Evolutionary conservation across 768 basidiomycete genomes (phyloP).

Genomic region (Boletus rufocinnamomeus): DNA sequence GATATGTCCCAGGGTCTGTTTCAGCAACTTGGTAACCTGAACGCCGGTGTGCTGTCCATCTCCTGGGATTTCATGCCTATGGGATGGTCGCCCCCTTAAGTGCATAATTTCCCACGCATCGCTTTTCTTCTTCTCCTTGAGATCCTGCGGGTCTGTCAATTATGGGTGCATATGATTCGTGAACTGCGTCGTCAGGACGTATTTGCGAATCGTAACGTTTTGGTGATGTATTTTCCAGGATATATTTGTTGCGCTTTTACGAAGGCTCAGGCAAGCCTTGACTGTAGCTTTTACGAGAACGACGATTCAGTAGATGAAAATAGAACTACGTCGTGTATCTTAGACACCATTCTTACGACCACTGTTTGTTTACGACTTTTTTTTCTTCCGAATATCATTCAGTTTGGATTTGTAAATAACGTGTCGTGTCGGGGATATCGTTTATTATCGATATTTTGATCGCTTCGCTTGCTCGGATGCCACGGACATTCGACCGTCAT

Average conservation of each 20-base stretch:
- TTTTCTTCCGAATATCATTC: conserved; percentile 4
- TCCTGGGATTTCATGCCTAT: conserved; percentile 61
- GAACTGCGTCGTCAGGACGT: conserved; percentile 22
- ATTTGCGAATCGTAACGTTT: conserved; percentile 16
- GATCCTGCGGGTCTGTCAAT: conserved; percentile 10
- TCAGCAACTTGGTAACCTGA: conserved; percentile 48
- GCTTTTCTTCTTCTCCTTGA: conserved; percentile 1
- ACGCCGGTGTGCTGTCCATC: conserved; percentile 52
- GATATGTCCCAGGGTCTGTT: conserved; percentile 72
- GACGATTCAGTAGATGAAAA: conserved; percentile 6
- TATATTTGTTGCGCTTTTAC: conserved; percentile 17
- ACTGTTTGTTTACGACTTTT: conserved; percentile 2
- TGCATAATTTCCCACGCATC: background rate
- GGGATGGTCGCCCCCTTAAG: conserved; percentile 44
- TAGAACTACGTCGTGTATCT: conserved; percentile 27
- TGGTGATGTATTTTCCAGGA: conserved; percentile 25
- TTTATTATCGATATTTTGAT: background rate
- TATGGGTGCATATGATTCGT: conserved; percentile 12
- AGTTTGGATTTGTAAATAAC: conserved; percentile 2
- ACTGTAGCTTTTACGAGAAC: conserved; percentile 14
- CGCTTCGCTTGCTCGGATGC: conserved; percentile 4
- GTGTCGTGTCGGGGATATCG: background rate
- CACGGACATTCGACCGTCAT: background rate
- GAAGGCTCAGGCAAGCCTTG: conserved; percentile 24
- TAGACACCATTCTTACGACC: conserved; percentile 18